A percentile compares a stretch with the other conserved stretches of the same genome.
phyloP scores from a whole-genome alignment of 1,284 basidiomycete species.

The Ceratobasidium sp. region DNA sequence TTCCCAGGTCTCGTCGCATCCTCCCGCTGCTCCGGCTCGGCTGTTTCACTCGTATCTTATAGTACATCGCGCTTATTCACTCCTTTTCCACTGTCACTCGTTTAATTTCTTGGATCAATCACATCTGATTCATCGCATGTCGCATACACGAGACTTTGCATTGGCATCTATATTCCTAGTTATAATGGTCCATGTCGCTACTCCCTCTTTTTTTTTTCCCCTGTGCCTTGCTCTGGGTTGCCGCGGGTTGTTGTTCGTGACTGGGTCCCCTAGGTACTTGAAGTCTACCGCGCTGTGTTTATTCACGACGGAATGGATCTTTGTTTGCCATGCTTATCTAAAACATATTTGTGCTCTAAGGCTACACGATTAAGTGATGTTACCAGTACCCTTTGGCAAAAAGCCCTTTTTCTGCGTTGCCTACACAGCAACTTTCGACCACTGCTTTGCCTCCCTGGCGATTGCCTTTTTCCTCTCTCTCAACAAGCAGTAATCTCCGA shows the following conservation, averaged over 20 bases:
- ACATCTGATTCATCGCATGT: constrained; percentile 23
- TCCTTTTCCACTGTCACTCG: constrained; percentile 8
- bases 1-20: background rate
- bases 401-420: background rate
- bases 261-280: constrained; percentile 19
- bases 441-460: constrained; percentile 44
- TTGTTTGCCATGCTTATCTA: constrained; percentile 11
- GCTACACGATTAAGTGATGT: constrained; percentile 16
- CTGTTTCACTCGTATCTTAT: constrained; percentile 38
- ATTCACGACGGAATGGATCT: constrained; percentile 18
- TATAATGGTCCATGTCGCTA: constrained; percentile 31
- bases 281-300: constrained; percentile 15
- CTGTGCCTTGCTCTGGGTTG: constrained; percentile 4
- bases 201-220: constrained; percentile 4
- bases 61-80: constrained; percentile 11
- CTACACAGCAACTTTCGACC: constrained; percentile 29
- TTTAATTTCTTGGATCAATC: constrained; percentile 38
- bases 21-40: constrained; percentile 10
- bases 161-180: constrained; percentile 26
- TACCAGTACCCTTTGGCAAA: background rate
- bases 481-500: constrained; percentile 60
- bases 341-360: constrained; percentile 3
- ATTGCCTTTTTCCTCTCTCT: constrained; percentile 48
- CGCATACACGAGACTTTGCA: constrained; percentile 39
- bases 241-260: constrained; percentile 11